phyloP scores from a whole-genome alignment of 352 stramenopile species.

The Globisporangium sylvaticum region DNA sequence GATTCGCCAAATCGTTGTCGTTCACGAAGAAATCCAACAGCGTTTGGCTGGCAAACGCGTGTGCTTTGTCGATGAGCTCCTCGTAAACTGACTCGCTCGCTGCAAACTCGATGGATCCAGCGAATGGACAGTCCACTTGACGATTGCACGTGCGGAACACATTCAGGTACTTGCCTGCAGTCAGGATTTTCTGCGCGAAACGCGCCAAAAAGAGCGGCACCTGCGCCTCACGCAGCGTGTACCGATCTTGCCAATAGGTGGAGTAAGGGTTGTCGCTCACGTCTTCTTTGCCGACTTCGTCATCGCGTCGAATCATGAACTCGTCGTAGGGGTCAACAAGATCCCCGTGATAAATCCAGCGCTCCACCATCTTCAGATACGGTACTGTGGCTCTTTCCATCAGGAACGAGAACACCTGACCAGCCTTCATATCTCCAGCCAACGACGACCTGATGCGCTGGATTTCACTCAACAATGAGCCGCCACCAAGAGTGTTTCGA shows the following conservation, averaged over 20 bases:
- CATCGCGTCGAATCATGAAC: conserved; percentile 88
- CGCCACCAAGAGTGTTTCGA: conserved; percentile 75
- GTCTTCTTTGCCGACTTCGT: conserved; percentile 74
- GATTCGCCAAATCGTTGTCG: conserved; percentile 76
- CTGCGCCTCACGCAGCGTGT: conserved; percentile 73
- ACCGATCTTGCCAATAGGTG: conserved; percentile 88
- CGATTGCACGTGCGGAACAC: conserved; percentile 83
- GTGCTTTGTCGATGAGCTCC: conserved; percentile 80
- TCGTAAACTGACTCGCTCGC: conserved; percentile 73
- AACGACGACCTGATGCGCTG: conserved; percentile 78
- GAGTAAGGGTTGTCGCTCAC: conserved; percentile 87
- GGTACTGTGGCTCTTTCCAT: conserved; percentile 80
- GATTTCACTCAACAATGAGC: conserved; percentile 90
- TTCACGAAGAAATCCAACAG: conserved; percentile 80
- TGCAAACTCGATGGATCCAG: conserved; percentile 57
- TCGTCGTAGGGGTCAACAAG: conserved; percentile 90
- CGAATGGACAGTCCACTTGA: conserved; percentile 78
- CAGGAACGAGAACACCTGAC: conserved; percentile 78
- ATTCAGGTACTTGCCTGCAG: conserved; percentile 91
- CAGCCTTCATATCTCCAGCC: conserved; percentile 73
- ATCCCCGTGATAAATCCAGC: conserved; percentile 89
- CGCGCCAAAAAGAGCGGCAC: conserved; percentile 80
- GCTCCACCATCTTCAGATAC: conserved; percentile 89
- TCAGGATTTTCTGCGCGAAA: conserved; percentile 83
- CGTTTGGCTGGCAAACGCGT: conserved; percentile 72